Base-by-base conservation (phyloP, 345 rosid species). In the Eucalyptus marginata region DNA sequence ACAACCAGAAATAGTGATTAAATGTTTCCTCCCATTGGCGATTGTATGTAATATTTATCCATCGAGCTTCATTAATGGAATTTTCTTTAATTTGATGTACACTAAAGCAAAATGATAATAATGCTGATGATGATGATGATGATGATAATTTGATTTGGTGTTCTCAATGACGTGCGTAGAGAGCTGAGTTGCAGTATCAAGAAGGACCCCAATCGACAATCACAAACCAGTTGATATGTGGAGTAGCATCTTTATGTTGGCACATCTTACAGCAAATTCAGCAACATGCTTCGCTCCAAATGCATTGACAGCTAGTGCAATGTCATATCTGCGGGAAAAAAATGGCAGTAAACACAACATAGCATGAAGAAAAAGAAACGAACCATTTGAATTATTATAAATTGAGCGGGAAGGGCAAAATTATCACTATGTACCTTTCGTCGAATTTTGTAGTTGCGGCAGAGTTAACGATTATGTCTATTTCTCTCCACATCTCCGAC, bases 181-280 rank as follows among this genome's bases (percentile, higher is more conserved):
- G 62, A 56, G 13, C 29, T 56, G 62, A 56, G 62, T 56, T 56
- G 62, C 62, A 56, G 13, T 56, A 56, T 56, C 58, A 52, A 52
- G 58, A 56, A 56, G 62, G 62, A 56, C 29, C 13, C 11, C 29
- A 24, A 56, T 56, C 13, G 29, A 56, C 27, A 9, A 24, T 56
- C 62, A 56, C 62, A 56, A 56, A 56, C 62, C 62, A 24, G 62
- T 56, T 56, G 62, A 56, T 56, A 56, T 10, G 62, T 56, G 62
- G 29, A 56, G 62, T 24, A 56, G 62, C 62, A 56, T 56, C 29
- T 56, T 92, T 27, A 93, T 88, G 80, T 92, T 93, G 24, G 58
- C 88, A 89, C 97, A 96, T 86, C 92, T 93, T 87, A 91, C 94
- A 86, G 95, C 95, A 81, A 96, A 96, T 89, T 91, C 90, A 20